A percentile compares a stretch with the other conserved stretches of the same genome.
Evolutionary conservation across 2,329 filamentous ascomycete species (phyloP).

Genomic region (Magnaporthiopsis poae): DNA sequence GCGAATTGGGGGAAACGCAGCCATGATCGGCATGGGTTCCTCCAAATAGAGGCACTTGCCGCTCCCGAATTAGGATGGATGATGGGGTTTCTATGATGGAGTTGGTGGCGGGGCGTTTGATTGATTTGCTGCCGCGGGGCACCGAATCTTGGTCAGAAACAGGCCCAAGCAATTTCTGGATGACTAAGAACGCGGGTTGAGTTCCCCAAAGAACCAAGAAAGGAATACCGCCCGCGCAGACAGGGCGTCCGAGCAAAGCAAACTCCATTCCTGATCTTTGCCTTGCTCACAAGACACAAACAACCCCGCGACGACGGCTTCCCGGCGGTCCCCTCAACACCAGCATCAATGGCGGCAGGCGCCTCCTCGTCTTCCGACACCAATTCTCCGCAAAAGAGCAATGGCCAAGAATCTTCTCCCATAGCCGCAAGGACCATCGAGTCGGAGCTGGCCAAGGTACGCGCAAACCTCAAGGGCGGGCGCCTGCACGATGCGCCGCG

Average conservation of each 20-base stretch:
- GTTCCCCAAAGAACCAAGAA: not conserved
- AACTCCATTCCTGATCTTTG: not conserved
- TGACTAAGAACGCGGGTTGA: not conserved
- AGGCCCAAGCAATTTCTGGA: not conserved
- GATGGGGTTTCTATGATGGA: not conserved
- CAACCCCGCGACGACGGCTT: not conserved
- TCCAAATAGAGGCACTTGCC: not conserved
- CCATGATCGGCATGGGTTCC: not conserved
- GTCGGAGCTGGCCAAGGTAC: conserved; percentile 7
- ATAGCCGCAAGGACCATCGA: not conserved
- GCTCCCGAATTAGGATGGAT: not conserved
- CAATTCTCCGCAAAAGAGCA: not conserved
- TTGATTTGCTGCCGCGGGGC: not conserved
- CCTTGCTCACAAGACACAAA: not conserved
- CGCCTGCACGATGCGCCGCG: not conserved
- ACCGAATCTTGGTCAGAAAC: not conserved
- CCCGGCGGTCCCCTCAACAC: no score
- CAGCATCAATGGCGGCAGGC: not conserved
- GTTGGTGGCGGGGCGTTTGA: not conserved
- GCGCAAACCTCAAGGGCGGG: not conserved
- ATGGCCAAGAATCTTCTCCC: not conserved
- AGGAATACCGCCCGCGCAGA: not conserved
- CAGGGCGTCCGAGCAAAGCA: no score
- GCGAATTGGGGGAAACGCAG: not conserved
- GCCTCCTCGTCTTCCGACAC: not conserved